These are phyloP conservation scores for Quercus agrifolia DNA, from an alignment of 306 rosid species.

Conservation along the genomic window DNA sequence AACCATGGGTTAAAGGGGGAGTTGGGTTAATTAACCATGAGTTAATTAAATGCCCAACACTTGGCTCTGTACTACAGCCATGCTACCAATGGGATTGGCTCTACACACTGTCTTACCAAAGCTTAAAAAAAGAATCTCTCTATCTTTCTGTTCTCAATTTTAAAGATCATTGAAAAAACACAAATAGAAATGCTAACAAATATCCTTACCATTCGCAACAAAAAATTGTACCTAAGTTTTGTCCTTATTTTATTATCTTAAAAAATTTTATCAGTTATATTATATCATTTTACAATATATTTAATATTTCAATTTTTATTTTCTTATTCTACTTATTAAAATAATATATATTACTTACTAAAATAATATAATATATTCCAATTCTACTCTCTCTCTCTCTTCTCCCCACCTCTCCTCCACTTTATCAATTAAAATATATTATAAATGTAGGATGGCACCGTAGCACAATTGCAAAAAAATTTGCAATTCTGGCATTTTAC, in stretches of 20 bases:
- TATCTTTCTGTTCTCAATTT: slow-evolving; percentile 18
- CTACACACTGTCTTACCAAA: slow-evolving; percentile 33
- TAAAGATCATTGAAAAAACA: background rate
- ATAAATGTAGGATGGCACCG: too few relatives aligned
- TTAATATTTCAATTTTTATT: rapidly evolving
- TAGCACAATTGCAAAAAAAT: too few relatives aligned
- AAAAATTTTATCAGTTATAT: too few relatives aligned
- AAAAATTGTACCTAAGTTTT: too few relatives aligned
- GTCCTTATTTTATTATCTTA: rapidly evolving
- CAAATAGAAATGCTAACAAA: rapidly evolving
- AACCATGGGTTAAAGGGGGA: slow-evolving; percentile 28
- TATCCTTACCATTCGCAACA: rapidly evolving
- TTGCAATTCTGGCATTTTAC: too few relatives aligned
- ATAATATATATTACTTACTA: too few relatives aligned
- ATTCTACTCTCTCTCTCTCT: too few relatives aligned
- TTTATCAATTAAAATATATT: too few relatives aligned
- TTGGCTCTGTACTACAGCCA: slow-evolving; percentile 73
- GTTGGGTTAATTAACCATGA: slow-evolving; percentile 48
- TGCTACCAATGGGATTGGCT: slow-evolving; percentile 62
- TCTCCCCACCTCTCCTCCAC: too few relatives aligned
- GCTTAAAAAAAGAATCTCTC: slow-evolving; percentile 13
- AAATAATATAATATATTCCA: too few relatives aligned
- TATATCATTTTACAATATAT: too few relatives aligned
- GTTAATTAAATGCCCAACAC: slow-evolving; percentile 56
- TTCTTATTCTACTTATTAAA: too few relatives aligned